Evolutionary conservation across 768 basidiomycete species (phyloP), one percentile per base, ranked within the genome.

Genomic region (Tulasnella sp.): DNA sequence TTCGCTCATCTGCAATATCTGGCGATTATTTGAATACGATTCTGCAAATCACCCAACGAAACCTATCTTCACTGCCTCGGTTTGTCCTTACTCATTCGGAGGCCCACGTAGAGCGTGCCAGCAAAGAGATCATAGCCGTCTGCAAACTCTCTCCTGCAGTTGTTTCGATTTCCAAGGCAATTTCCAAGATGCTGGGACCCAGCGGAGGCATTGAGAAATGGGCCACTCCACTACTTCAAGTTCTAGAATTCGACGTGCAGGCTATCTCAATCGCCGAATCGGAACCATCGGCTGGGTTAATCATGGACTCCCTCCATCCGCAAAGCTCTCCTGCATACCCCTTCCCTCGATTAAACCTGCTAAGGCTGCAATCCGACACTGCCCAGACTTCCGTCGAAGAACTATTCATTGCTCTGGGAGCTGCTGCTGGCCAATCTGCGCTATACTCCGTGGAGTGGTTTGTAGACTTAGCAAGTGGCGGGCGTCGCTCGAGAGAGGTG

Each of bases 361-460:
- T n/a, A n/a, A n/a, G n/a, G n/a, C n/a, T n/a, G n/a, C n/a, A n/a
- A n/a, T n/a, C n/a, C n/a, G n/a, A 63, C 33, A 69, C 68, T 22
- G 70, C 82, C 3, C 67, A 72, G 37, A 65, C 70, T 42, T 66
- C 78, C 2, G 62, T 96, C 37, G 74, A 75, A 53, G 64, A 66
- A 12, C 88, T 92, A 82, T 74, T 98, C 42, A 75, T 73, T 45
- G 69, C 77, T 0, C 65, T 92, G 22, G 90, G 91, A 2, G 59
- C 61, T 15, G 81, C 80, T 9, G 77, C 74, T 2, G 81, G 81
- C 1, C 80, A 85, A 48, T 68, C 71, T 13, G 78, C 77, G 45
- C 67, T 91, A 24, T 85, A 78, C 55, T 70, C 89, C 6, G 78
- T 90, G 4, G 85, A 91, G 58, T 92, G 93, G 79, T 80, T 93